Evolutionary conservation across 148 eudicot species (phyloP), one percentile per base, ranked within the genome.

Genomic region (Vaccinium vitisidaea): DNA sequence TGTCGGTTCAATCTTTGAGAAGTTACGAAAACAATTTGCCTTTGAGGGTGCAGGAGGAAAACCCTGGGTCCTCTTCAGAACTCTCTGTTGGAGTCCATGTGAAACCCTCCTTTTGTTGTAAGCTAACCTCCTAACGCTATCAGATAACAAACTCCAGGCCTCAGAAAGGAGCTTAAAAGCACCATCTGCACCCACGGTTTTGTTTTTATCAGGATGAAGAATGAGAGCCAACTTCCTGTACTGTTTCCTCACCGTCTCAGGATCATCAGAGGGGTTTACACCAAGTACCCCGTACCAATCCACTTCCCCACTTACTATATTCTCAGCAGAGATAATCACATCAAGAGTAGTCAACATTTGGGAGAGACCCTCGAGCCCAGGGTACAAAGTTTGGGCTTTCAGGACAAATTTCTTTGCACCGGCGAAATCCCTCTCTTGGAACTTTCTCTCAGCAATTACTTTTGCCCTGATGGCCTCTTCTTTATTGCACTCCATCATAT

Each of bases 141-240:
- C 96, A 46, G 94, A 92, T 82, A 95, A 91, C 75, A 93, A 75
- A 83, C 82, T 88, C 91, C 89, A 94, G 39, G 96, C 98, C 80
- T 93, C 94, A 4, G 89, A 86, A 58, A 93, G 88, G 70, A 94
- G 90, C 83, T 92, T 93, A 85, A 93, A 95, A 46, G 98, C 97
- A 73, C 94, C 98, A 54, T 93, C 94, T 43, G 97, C 98, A 74
- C 95, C 95, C 46, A 87, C 61, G 21, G 88, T 87, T 86, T 94
- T 92, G 54, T 95, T 95, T 86, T 94, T 95, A 88, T 95, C 98
- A 32, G 98, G 98, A 84, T 95, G 98, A 49, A 95, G 92, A 43
- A 70, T 78, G 27, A 95, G 94, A 48, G 92, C 90, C 69, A 92
- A 86, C 80, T 92, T 95, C 85, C 90, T 79, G 82, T 90, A 94